Evolutionary conservation across 352 stramenopile species (phyloP).

Genomic region (Globisporangium nagaii): DNA sequence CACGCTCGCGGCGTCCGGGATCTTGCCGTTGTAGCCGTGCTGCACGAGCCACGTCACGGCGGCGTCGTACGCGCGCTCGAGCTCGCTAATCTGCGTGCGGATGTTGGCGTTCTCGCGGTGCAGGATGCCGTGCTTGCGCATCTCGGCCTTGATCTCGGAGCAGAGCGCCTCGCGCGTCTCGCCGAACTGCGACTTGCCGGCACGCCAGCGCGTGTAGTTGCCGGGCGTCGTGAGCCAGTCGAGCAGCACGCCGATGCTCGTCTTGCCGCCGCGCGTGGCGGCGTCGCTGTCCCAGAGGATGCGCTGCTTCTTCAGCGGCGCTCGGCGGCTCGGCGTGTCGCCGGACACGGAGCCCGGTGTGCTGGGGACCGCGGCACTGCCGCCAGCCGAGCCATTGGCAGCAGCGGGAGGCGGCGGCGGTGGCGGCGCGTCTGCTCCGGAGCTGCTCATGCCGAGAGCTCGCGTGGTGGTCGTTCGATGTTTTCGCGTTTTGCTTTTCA

Average conservation of each 20-base stretch:
- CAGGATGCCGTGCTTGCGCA: slow-evolving; percentile 54
- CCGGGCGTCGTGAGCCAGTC: slow-evolving; percentile 56
- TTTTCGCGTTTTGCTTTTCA: too few species aligned
- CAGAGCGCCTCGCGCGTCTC: slow-evolving; percentile 69
- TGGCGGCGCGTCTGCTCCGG: not conserved
- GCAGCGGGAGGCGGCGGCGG: too few species aligned
- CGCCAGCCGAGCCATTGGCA: too few species aligned
- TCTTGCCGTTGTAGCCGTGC: slow-evolving; percentile 29
- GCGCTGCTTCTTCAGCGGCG: slow-evolving; percentile 37
- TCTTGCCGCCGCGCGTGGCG: slow-evolving; percentile 56
- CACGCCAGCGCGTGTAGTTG: slow-evolving; percentile 65
- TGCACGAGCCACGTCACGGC: slow-evolving; percentile 49
- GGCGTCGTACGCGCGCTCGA: slow-evolving; percentile 55
- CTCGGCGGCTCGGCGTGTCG: not conserved
- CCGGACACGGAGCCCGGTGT: not conserved
- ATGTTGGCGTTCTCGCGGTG: slow-evolving; percentile 80
- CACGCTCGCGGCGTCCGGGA: slow-evolving; percentile 12
- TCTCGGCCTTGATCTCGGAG: slow-evolving; percentile 61
- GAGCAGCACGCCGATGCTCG: slow-evolving; percentile 60
- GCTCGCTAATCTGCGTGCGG: slow-evolving; percentile 73
- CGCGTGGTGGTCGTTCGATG: too few species aligned
- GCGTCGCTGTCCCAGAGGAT: slow-evolving; percentile 78
- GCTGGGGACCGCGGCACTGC: not conserved
- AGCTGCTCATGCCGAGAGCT: not conserved
- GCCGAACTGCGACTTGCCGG: slow-evolving; percentile 57